phyloP scores from a whole-genome alignment of 306 rosid genomes.

The Malus orientalis region DNA sequence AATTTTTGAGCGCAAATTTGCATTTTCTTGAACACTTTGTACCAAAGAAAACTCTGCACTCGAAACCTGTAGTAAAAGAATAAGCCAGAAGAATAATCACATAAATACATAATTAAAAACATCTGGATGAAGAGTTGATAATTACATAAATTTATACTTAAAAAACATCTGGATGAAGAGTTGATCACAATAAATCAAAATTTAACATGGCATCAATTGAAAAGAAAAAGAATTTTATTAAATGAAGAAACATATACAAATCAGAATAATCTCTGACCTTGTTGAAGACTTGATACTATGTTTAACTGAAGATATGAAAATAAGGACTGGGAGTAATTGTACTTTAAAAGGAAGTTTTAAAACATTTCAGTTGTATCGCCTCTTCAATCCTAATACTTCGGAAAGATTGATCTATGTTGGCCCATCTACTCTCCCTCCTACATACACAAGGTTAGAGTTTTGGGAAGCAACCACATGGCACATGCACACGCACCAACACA shows the following conservation, averaged over 20 bases:
- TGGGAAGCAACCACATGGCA: background rate
- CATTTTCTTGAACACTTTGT: slow-evolving; percentile 72
- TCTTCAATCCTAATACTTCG: background rate
- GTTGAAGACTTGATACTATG: background rate
- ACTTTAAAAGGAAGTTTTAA: background rate
- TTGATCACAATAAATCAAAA: background rate
- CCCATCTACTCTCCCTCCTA: background rate
- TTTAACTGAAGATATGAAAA: background rate
- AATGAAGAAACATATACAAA: background rate
- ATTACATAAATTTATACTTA: too few species aligned
- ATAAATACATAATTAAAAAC: background rate
- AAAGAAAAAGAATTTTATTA: background rate
- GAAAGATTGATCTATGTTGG: background rate
- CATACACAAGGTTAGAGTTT: background rate
- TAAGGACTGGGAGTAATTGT: background rate
- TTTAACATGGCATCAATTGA: background rate
- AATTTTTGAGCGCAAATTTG: slow-evolving; percentile 63
- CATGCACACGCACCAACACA: background rate
- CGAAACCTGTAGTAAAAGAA: slow-evolving; percentile 48
- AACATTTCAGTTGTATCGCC: background rate
- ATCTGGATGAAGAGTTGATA: background rate
- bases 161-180: background rate
- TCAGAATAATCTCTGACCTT: background rate
- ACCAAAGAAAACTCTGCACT: slow-evolving; percentile 60
- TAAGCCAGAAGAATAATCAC: background rate